These are phyloP conservation scores for Laguncularia racemosa DNA, from an alignment of 345 rosid genomes.

Conservation along the genomic window DNA sequence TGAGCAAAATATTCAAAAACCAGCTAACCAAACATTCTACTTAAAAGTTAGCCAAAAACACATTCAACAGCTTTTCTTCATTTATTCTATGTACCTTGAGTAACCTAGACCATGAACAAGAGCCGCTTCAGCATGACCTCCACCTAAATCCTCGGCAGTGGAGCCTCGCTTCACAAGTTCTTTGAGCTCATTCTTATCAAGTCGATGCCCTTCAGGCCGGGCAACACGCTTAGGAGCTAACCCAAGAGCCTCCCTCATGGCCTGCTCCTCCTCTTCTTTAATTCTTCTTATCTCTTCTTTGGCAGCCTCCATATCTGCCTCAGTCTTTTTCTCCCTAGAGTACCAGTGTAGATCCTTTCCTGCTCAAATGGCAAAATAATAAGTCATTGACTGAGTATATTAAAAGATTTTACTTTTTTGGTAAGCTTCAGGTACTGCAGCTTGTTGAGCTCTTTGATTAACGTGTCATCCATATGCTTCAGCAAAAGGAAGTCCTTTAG, in stretches of 20 bases:
- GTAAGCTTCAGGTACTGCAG: too few relatives aligned
- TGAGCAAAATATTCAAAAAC: constrained; percentile 3
- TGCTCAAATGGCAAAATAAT: constrained; percentile 16
- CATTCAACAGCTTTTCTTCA: neutral
- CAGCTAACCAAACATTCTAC: neutral
- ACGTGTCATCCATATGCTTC: too few relatives aligned
- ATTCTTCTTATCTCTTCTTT: constrained; percentile 86
- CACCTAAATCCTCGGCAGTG: constrained; percentile 94
- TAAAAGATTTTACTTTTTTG: too few relatives aligned
- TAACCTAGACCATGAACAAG: constrained; percentile 86
- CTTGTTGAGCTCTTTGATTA: too few relatives aligned
- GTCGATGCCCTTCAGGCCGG: constrained; percentile 73
- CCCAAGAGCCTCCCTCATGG: constrained; percentile 99
- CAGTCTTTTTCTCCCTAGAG: constrained; percentile 54
- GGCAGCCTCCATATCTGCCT: constrained; percentile 46
- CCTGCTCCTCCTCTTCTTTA: constrained; percentile 94
- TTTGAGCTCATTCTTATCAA: constrained; percentile 85
- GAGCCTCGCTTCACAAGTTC: constrained; percentile 93
- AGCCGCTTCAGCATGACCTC: constrained; percentile 88
- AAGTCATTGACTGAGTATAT: neutral
- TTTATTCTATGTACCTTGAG: constrained; percentile 42
- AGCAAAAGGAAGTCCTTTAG: too few relatives aligned
- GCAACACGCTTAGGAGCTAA: constrained; percentile 78
- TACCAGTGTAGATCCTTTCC: constrained; percentile 99
- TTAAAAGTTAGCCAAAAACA: too few relatives aligned